phyloP scores from a whole-genome alignment of 2,329 filamentous ascomycete species.

The Gremmenia infestans region DNA sequence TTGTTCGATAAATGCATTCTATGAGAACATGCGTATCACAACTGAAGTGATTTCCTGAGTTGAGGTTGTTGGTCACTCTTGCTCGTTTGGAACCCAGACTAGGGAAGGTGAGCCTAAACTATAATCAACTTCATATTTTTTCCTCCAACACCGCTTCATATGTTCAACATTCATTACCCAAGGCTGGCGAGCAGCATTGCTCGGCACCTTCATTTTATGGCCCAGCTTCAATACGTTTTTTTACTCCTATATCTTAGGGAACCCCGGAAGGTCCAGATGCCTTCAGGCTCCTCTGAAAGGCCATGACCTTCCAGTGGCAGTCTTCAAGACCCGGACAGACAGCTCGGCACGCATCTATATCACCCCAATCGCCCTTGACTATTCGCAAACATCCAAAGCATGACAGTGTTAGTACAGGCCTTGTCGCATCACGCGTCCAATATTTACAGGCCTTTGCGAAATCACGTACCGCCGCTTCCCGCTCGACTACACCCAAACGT shows the following conservation, averaged over 20 bases:
- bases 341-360: constrained; percentile 5
- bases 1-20: constrained; percentile 26
- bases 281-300: not conserved
- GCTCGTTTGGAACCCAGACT: not conserved
- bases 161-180: not conserved
- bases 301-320: constrained; percentile 22
- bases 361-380: constrained; percentile 1
- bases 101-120: not conserved
- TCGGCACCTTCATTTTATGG: constrained; percentile 1
- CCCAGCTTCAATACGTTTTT: not conserved
- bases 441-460: constrained; percentile 30
- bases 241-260: constrained; percentile 4
- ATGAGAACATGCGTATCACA: constrained; percentile 10
- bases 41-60: not conserved
- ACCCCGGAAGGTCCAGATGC: constrained; percentile 1
- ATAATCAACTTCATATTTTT: not conserved
- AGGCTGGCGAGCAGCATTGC: not conserved
- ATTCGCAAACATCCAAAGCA: constrained; percentile 3
- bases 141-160: not conserved
- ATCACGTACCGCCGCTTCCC: constrained; percentile 17
- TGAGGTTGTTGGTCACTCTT: constrained; percentile 5
- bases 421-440: constrained; percentile 32
- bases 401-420: constrained; percentile 30
- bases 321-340: constrained; percentile 6
- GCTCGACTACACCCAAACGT: constrained; percentile 24